Conservation (phyloP, 345 rosid genomes). For the Cardamine chenopodiifolia region DNA sequence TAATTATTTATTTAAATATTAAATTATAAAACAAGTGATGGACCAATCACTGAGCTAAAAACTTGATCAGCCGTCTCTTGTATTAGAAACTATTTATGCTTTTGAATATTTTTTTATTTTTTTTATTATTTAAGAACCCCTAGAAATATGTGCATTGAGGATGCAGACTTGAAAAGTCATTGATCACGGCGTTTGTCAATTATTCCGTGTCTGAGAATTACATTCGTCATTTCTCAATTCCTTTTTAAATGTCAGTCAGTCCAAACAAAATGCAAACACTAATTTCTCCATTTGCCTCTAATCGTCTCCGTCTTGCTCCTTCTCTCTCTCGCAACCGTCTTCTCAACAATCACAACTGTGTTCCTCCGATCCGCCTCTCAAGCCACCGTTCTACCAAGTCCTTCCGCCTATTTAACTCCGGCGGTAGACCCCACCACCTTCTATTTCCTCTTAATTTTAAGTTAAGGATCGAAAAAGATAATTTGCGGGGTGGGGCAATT, state of each 20-base stretch:
- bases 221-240: neutral
- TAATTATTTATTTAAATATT: too few relatives aligned
- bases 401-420: conserved; percentile 21
- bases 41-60: too few relatives aligned
- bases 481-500: conserved; percentile 40
- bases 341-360: conserved; percentile 1
- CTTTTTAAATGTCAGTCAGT: neutral
- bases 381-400: conserved; percentile 14
- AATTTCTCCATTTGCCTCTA: conserved; percentile 7
- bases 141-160: too few relatives aligned
- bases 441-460: neutral
- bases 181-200: conserved; percentile 11
- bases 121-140: too few relatives aligned
- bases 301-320: conserved; percentile 20
- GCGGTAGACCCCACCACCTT: conserved; percentile 16
- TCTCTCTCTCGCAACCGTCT: conserved; percentile 8
- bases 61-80: too few relatives aligned
- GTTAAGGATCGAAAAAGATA: neutral
- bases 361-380: conserved; percentile 30
- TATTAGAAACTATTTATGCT: too few relatives aligned
- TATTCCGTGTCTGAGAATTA: neutral
- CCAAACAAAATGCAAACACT: conserved; percentile 33
- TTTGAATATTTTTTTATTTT: too few relatives aligned
- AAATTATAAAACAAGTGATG: too few relatives aligned
- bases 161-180: neutral